A percentile compares a stretch with the other conserved stretches of the same genome.
Evolutionary conservation across 75 land plant species (phyloP).

Genomic region (Gnetum montanum): DNA sequence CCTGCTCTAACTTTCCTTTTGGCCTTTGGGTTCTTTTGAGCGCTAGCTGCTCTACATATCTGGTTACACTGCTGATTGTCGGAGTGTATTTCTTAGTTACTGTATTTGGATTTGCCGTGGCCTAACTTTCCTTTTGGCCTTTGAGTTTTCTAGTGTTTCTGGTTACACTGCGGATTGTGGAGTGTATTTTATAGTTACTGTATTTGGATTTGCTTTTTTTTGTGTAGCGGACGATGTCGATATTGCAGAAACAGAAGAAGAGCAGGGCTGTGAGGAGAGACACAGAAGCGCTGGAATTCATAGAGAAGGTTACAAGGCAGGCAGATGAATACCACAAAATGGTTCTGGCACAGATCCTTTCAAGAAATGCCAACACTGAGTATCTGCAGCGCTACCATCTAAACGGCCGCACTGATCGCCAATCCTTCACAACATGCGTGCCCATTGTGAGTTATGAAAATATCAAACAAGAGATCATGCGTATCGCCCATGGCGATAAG

Average conservation of each 20-base stretch:
- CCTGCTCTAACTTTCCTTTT: too few relatives aligned
- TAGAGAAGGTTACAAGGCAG: conserved; percentile 36
- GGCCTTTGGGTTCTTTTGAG: too few relatives aligned
- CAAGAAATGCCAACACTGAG: conserved; percentile 29
- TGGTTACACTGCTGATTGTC: too few relatives aligned
- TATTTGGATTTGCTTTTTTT: too few relatives aligned
- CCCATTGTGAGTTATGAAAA: conserved; percentile 19
- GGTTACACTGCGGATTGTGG: too few relatives aligned
- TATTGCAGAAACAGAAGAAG: background rate
- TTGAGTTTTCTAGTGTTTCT: too few relatives aligned
- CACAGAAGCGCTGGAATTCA: conserved; percentile 26
- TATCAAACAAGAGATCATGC: conserved; percentile 17
- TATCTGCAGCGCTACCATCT: conserved; percentile 48
- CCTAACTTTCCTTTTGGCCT: too few relatives aligned
- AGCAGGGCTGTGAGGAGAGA: background rate
- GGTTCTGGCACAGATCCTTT: conserved; percentile 37
- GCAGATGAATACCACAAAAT: conserved; percentile 26
- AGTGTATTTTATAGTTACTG: too few relatives aligned
- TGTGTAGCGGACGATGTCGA: too few relatives aligned
- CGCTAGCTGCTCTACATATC: too few relatives aligned
- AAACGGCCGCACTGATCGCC: conserved; percentile 14
- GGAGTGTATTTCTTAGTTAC: too few relatives aligned
- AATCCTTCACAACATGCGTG: conserved; percentile 10
- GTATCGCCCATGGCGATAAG: conserved; percentile 28
- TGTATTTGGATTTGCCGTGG: too few relatives aligned